These are phyloP conservation scores for Saccharomyces hybrid DNA, from an alignment of 1,139 yeast species.

Conservation along the genomic window DNA sequence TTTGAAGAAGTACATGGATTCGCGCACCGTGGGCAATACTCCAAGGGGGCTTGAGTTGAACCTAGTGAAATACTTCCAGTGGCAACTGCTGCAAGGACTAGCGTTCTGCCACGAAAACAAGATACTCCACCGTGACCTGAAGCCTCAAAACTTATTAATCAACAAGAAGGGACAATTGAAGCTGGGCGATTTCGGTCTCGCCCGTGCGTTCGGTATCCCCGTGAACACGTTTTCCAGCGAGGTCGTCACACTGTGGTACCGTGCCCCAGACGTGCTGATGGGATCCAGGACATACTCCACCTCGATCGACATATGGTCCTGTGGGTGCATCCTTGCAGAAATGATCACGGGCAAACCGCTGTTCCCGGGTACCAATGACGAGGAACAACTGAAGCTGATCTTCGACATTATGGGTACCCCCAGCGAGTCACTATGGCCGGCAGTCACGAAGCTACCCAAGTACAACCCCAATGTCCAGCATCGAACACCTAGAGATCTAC, in stretches of 20 bases:
- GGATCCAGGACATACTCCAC: slow-evolving; percentile 95
- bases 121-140: slow-evolving; percentile 89
- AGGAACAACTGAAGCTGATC: slow-evolving; percentile 83
- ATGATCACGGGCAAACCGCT: slow-evolving; percentile 98
- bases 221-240: slow-evolving; percentile 95
- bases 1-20: slow-evolving; percentile 89
- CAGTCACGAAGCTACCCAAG: slow-evolving; percentile 77
- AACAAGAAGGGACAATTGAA: slow-evolving; percentile 84
- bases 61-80: slow-evolving; percentile 89
- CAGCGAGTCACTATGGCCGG: slow-evolving; percentile 93
- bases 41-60: slow-evolving; percentile 43
- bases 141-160: slow-evolving; percentile 89
- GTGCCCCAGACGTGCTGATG: slow-evolving; percentile 94
- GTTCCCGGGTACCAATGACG: slow-evolving; percentile 94
- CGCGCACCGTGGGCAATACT: slow-evolving; percentile 30
- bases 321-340: slow-evolving; percentile 63
- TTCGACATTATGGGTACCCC: slow-evolving; percentile 96
- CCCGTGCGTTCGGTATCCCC: slow-evolving; percentile 97
- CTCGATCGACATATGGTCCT: slow-evolving; percentile 97
- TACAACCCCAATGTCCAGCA: slow-evolving; percentile 82
- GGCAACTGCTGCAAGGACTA: slow-evolving; percentile 82
- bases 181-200: slow-evolving; percentile 95
- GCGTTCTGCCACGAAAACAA: slow-evolving; percentile 93
- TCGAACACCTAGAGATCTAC: slow-evolving; percentile 79
- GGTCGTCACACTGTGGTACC: slow-evolving; percentile 95